Evolutionary conservation across 2,329 filamentous ascomycete genomes (phyloP).

Genomic region (Escovopsis sp.): DNA sequence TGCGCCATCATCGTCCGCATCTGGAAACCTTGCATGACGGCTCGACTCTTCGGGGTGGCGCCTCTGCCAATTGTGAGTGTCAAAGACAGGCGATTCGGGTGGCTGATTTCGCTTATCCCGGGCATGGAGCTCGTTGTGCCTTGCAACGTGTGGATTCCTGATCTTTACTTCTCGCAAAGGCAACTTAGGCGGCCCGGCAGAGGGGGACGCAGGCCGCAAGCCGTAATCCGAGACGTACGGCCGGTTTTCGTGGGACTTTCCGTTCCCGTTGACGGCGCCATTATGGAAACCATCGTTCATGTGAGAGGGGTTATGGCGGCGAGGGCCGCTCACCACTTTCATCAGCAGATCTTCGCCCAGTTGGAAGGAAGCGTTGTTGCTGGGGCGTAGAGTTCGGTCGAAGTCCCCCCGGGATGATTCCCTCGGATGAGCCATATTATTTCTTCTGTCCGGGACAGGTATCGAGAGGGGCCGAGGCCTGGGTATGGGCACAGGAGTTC

Average conservation of each 20-base stretch:
- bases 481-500: neutral
- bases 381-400: slow-evolving; percentile 4
- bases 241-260: slow-evolving; percentile 8
- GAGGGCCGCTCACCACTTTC: slow-evolving; percentile 16
- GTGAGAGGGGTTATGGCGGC: slow-evolving; percentile 12
- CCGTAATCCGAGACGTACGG: slow-evolving; percentile 8
- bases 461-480: slow-evolving; percentile 6
- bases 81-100: slow-evolving; percentile 14
- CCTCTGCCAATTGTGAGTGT: slow-evolving; percentile 9
- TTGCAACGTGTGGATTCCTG: slow-evolving; percentile 7
- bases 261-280: slow-evolving; percentile 7
- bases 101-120: slow-evolving; percentile 3
- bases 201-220: slow-evolving; percentile 11
- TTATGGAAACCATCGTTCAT: slow-evolving; percentile 21
- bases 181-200: slow-evolving; percentile 18
- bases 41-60: slow-evolving; percentile 7
- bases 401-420: slow-evolving; percentile 3
- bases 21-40: slow-evolving; percentile 8
- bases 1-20: slow-evolving; percentile 12
- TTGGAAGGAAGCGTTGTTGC: slow-evolving; percentile 14
- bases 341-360: slow-evolving; percentile 24
- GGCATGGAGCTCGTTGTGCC: slow-evolving; percentile 1
- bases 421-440: neutral
- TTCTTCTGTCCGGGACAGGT: neutral
- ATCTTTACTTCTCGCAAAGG: slow-evolving; percentile 24